These are phyloP conservation scores for Trichoderma koningiopsis DNA, from an alignment of 2,329 filamentous ascomycete species.

Conservation along the genomic window DNA sequence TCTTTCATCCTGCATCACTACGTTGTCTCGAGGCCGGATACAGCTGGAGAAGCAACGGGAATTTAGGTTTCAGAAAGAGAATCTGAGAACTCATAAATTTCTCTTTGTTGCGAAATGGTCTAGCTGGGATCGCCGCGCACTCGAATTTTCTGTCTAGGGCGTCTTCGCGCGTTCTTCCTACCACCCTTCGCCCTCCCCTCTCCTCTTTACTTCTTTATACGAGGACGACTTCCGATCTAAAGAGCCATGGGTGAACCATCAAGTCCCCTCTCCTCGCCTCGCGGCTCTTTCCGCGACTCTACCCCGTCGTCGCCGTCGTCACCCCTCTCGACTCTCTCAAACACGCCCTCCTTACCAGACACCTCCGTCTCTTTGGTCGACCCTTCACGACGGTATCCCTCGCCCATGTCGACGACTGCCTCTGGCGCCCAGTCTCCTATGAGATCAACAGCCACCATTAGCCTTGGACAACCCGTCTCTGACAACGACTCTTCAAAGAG, in stretches of 20 bases:
- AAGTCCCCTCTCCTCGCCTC: constrained; percentile 36
- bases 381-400: constrained; percentile 52
- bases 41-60: background rate
- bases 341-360: constrained; percentile 54
- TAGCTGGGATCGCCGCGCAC: constrained; percentile 15
- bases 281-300: constrained; percentile 40
- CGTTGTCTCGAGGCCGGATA: constrained; percentile 20
- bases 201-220: background rate
- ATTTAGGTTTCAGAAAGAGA: constrained; percentile 9
- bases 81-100: background rate
- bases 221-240: constrained; percentile 2
- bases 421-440: constrained; percentile 56
- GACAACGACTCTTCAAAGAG: constrained; percentile 36
- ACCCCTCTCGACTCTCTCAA: constrained; percentile 56
- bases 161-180: constrained; percentile 4
- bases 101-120: constrained; percentile 19
- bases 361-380: constrained; percentile 46
- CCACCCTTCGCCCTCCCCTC: background rate
- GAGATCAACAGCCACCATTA: constrained; percentile 45
- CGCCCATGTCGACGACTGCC: constrained; percentile 50
- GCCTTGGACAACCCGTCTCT: constrained; percentile 30
- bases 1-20: constrained; percentile 28
- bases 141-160: constrained; percentile 13
- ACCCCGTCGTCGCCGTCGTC: constrained; percentile 50
- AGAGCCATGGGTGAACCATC: constrained; percentile 33